Evolutionary conservation across 305 asterid genomes (phyloP).

Genomic region (Solanum hybrid): DNA sequence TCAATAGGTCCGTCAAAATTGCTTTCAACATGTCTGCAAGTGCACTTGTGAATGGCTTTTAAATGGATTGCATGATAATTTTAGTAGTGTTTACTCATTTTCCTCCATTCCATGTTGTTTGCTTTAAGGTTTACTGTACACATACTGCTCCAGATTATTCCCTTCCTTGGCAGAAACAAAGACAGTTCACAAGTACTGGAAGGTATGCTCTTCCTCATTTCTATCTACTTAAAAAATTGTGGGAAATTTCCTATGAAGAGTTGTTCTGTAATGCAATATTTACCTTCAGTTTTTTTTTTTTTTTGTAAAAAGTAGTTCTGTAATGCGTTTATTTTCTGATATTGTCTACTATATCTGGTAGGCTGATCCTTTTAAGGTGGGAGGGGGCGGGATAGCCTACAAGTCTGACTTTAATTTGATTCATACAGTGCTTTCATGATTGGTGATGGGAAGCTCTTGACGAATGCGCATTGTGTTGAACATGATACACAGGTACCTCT

Average conservation of each 20-base stretch:
- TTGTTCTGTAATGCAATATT: neutral
- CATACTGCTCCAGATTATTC: constrained; percentile 96
- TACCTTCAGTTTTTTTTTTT: neutral
- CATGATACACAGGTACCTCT: constrained; percentile 60
- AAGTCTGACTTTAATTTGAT: neutral
- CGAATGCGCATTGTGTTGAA: constrained; percentile 92
- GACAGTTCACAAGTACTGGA: constrained; percentile 90
- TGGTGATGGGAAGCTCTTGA: constrained; percentile 74
- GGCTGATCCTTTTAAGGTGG: neutral
- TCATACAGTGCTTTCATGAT: constrained; percentile 76
- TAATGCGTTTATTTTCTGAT: neutral
- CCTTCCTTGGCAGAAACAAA: constrained; percentile 97
- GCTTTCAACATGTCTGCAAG: neutral
- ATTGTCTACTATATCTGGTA: neutral
- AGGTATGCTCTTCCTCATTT: constrained; percentile 39
- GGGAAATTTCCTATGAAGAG: neutral
- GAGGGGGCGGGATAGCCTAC: neutral
- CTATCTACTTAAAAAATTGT: neutral
- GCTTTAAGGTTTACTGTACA: constrained; percentile 71
- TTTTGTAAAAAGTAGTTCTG: neutral
- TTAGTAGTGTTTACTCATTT: neutral
- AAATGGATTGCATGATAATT: neutral
- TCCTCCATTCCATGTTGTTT: neutral
- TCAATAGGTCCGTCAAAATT: neutral
- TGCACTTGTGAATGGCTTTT: neutral